A percentile compares a stretch with the other conserved stretches of the same genome.
phyloP scores from a whole-genome alignment of 192 early-diverging fungal genomes.

The Haplosporangium gracile region DNA sequence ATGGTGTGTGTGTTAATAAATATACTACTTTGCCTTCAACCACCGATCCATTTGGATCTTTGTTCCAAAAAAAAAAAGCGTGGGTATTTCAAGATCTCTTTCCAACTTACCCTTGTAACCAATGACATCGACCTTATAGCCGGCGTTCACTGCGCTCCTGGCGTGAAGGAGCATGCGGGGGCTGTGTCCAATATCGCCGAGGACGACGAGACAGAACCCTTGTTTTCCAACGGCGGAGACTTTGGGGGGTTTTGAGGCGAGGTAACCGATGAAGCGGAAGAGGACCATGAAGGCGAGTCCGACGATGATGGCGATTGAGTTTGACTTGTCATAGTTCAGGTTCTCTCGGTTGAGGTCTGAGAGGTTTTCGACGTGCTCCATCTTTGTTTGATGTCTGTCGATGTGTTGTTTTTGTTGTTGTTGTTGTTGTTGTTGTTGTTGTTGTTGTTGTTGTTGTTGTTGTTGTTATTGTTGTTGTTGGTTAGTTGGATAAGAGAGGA shows the following conservation, averaged over 20 bases:
- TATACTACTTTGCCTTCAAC: neutral
- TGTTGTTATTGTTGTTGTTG: neutral
- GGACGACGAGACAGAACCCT: conserved; percentile 68
- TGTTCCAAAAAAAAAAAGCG: neutral
- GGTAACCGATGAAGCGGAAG: conserved; percentile 52
- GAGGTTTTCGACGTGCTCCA: conserved; percentile 16
- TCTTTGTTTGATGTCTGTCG: neutral
- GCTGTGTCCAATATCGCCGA: conserved; percentile 88
- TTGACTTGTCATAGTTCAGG: conserved; percentile 52
- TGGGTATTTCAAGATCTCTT: neutral
- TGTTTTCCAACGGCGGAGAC: conserved; percentile 34
- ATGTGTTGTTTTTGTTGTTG: conserved; percentile 8
- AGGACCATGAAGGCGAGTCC: conserved; percentile 55
- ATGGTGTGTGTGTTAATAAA: neutral
- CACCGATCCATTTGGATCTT: neutral
- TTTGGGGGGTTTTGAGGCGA: conserved; percentile 43
- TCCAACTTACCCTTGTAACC: conserved; percentile 78
- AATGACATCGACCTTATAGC: conserved; percentile 83
- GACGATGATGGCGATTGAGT: conserved; percentile 50
- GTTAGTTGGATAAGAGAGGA: neutral
- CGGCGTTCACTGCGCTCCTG: conserved; percentile 74
- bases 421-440: neutral
- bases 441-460: neutral
- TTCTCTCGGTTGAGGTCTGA: conserved; percentile 37
- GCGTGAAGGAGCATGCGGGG: conserved; percentile 97